phyloP scores from a whole-genome alignment of 176 grass and related monocot genomes.

The Eragrostis nindensis region DNA sequence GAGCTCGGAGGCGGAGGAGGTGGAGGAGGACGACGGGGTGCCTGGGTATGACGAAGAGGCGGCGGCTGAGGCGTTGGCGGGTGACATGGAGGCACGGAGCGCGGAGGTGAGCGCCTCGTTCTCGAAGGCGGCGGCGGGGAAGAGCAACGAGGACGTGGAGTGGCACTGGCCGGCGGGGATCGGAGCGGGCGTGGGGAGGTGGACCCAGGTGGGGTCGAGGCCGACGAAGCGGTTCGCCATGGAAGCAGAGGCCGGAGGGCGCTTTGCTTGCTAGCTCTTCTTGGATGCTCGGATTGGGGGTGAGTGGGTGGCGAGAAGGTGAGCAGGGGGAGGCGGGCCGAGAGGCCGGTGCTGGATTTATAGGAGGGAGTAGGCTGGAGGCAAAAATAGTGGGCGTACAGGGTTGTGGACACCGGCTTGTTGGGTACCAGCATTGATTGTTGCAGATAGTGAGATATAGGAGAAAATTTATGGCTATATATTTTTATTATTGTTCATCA shows the following conservation, averaged over 20 bases:
- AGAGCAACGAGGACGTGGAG: background rate
- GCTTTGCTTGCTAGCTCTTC: background rate
- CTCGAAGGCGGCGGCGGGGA: conserved; percentile 40
- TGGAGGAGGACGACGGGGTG: conserved; percentile 41
- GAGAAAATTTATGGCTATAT: too few species aligned
- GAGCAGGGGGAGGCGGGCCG: background rate
- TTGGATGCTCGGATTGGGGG: background rate
- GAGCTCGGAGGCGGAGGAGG: conserved; percentile 43
- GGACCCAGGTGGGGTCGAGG: conserved; percentile 46
- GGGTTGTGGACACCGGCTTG: background rate
- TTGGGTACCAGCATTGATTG: too few species aligned
- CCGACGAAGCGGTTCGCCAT: conserved; percentile 46
- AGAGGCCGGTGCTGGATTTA: conserved; percentile 23
- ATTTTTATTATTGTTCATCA: too few species aligned
- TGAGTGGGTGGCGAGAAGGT: background rate
- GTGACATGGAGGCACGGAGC: conserved; percentile 33
- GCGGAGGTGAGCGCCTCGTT: conserved; percentile 46
- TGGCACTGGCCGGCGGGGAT: conserved; percentile 3
- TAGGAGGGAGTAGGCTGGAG: background rate
- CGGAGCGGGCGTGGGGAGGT: conserved; percentile 13
- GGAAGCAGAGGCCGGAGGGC: background rate
- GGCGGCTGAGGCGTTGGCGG: background rate
- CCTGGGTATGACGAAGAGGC: background rate
- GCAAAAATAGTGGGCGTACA: background rate
- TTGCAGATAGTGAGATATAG: too few species aligned